A percentile compares a stretch with the other conserved stretches of the same genome.
These are phyloP conservation scores for Marvania coccoides DNA, from an alignment of 139 green algal species.

Conservation along the genomic window DNA sequence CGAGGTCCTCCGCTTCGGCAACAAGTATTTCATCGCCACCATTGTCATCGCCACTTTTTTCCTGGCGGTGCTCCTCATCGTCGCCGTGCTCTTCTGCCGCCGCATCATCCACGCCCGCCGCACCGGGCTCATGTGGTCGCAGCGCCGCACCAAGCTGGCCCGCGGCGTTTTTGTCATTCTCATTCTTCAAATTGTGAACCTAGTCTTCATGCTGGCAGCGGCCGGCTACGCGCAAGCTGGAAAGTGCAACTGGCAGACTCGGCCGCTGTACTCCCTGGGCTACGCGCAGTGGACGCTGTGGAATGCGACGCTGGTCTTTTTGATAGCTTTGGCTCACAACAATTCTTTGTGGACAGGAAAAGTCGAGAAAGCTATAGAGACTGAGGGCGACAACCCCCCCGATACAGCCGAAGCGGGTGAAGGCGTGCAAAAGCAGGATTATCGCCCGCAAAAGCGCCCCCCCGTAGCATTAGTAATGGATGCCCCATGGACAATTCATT, in stretches of 20 bases:
- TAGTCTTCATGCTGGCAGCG: background rate
- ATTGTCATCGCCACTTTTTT: background rate
- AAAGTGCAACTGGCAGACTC: background rate
- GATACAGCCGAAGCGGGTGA: too few relatives aligned
- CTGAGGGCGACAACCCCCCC: too few relatives aligned
- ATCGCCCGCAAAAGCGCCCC: too few relatives aligned
- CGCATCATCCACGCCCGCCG: background rate
- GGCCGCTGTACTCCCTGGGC: background rate
- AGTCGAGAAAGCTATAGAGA: too few relatives aligned
- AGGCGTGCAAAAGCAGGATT: too few relatives aligned
- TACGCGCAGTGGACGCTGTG: constrained; percentile 2
- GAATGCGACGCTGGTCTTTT: constrained; percentile 7
- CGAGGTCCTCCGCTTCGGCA: background rate
- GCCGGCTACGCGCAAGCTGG: background rate
- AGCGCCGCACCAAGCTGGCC: background rate
- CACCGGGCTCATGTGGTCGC: background rate
- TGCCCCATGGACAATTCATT: constrained; percentile 5
- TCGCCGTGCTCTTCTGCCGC: too few relatives aligned
- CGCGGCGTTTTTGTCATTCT: background rate
- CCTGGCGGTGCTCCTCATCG: background rate
- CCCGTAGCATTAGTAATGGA: constrained; percentile 3
- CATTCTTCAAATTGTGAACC: constrained; percentile 1
- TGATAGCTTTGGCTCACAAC: background rate
- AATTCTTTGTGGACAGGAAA: background rate
- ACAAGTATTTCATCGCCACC: background rate